A percentile compares a stretch with the other conserved stretches of the same genome.
Conservation (phyloP, 371 early-diverging fungal genomes). For the Rhizopus sp. region DNA sequence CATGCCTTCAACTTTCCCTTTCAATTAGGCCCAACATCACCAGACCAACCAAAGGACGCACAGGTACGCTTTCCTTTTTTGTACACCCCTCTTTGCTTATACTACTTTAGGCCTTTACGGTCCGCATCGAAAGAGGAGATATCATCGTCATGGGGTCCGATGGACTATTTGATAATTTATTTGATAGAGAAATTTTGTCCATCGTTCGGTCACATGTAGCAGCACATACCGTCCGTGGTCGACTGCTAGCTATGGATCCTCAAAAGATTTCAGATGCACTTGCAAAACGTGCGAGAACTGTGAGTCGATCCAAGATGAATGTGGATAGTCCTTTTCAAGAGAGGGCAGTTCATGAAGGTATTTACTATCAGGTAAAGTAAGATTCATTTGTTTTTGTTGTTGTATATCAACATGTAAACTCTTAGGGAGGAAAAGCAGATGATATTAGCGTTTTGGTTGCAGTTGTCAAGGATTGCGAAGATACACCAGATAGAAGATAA, state of each 20-base stretch:
- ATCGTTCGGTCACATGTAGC: conserved; percentile 64
- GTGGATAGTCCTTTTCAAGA: conserved; percentile 82
- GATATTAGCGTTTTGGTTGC: conserved; percentile 80
- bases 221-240: conserved; percentile 31
- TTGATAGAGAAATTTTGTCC: conserved; percentile 80
- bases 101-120: conserved; percentile 44
- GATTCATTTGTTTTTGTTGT: not conserved
- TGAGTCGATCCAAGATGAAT: conserved; percentile 66
- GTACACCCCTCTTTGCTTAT: no score
- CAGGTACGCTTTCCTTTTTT: conserved; percentile 42
- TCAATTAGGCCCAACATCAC: conserved; percentile 71
- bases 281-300: conserved; percentile 68
- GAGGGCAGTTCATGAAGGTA: conserved; percentile 73
- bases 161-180: conserved; percentile 81
- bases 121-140: conserved; percentile 80
- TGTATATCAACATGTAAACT: conserved; percentile 24
- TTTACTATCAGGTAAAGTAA: conserved; percentile 54
- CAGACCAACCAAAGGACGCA: conserved; percentile 67
- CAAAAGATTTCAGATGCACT: conserved; percentile 73
- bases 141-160: conserved; percentile 76
- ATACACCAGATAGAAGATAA: conserved; percentile 34
- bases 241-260: conserved; percentile 55
- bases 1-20: conserved; percentile 81
- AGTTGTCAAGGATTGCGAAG: conserved; percentile 59
- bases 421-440: conserved; percentile 79